Conservation (phyloP, 2,329 filamentous ascomycete genomes). For the Microascus cirrosus region DNA sequence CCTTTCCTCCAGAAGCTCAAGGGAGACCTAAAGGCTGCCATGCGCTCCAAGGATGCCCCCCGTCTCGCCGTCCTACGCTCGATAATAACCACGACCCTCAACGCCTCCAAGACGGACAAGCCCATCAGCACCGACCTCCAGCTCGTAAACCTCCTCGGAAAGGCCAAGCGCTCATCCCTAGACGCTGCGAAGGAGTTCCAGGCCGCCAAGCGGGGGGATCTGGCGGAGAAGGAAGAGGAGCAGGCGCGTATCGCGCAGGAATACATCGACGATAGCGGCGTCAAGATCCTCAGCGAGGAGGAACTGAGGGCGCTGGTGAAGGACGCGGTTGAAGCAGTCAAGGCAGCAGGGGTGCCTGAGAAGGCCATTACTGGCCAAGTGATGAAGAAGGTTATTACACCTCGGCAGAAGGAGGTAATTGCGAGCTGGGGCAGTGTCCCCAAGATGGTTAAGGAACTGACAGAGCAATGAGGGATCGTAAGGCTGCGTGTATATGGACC, state of each 20-base stretch:
- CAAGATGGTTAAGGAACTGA: conserved; percentile 45
- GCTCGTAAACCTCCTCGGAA: conserved; percentile 56
- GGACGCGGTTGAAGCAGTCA: conserved; percentile 37
- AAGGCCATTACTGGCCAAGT: conserved; percentile 47
- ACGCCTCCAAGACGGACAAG: conserved; percentile 59
- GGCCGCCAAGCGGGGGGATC: conserved; percentile 51
- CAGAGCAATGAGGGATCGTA: background rate
- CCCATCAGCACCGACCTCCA: conserved; percentile 63
- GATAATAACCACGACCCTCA: conserved; percentile 59
- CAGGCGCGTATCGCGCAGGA: conserved; percentile 56
- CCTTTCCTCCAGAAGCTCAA: conserved; percentile 43
- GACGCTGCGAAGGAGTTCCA: conserved; percentile 55
- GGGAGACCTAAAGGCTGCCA: conserved; percentile 52
- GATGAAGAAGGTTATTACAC: conserved; percentile 47
- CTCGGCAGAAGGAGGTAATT: conserved; percentile 51
- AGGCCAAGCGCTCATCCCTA: conserved; percentile 44
- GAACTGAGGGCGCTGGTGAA: conserved; percentile 45
- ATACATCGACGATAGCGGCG: conserved; percentile 48
- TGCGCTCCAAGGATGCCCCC: conserved; percentile 52
- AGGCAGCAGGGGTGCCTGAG: conserved; percentile 27
- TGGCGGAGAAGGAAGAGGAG: conserved; percentile 58
- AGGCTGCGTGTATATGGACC: background rate
- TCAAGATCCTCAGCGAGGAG: conserved; percentile 45
- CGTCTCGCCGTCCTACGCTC: conserved; percentile 58
- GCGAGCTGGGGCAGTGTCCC: conserved; percentile 47